A percentile compares a stretch with the other conserved stretches of the same genome.
These are phyloP conservation scores for Ceratobasidium sp. DNA, from an alignment of 1,284 basidiomycete species.

Conservation along the genomic window DNA sequence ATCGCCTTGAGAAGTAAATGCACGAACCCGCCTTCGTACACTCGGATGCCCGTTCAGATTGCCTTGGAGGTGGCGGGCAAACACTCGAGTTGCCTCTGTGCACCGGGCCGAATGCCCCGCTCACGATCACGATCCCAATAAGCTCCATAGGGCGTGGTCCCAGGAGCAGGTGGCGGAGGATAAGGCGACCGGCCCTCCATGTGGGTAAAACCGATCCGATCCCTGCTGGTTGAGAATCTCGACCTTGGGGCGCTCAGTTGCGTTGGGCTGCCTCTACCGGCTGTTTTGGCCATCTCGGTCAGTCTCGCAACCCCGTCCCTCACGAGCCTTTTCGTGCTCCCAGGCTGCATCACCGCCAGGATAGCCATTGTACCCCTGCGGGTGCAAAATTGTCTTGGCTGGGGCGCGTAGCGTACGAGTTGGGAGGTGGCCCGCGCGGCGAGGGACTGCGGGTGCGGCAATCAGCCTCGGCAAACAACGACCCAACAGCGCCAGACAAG, in stretches of 20 bases:
- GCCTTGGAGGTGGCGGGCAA: no score
- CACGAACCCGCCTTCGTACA: no score
- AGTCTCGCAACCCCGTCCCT: conserved; percentile 37
- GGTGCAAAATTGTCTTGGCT: conserved; percentile 44
- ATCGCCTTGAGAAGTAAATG: no score
- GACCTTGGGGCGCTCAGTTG: conserved; percentile 35
- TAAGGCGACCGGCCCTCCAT: conserved; percentile 41
- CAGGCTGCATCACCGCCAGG: conserved; percentile 30
- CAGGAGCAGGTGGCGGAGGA: conserved; percentile 6
- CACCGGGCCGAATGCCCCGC: no score
- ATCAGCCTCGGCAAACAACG: conserved; percentile 7
- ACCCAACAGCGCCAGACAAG: conserved; percentile 28
- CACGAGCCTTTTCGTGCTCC: conserved; percentile 40
- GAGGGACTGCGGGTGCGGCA: conserved; percentile 44
- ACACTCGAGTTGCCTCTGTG: no score
- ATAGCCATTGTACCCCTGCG: conserved; percentile 7
- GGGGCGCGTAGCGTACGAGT: conserved; percentile 16
- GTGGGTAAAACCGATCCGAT: conserved; percentile 29
- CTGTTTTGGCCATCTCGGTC: conserved; percentile 42
- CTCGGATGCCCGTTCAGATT: no score
- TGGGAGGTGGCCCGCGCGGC: conserved; percentile 43
- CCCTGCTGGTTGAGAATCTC: conserved; percentile 6
- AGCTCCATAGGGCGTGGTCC: conserved; percentile 11
- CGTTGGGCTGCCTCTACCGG: conserved; percentile 26
- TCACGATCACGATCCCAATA: conserved; percentile 63